Evolutionary conservation across 306 rosid genomes (phyloP).

Genomic region (Amphicarpaea edgeworthii): DNA sequence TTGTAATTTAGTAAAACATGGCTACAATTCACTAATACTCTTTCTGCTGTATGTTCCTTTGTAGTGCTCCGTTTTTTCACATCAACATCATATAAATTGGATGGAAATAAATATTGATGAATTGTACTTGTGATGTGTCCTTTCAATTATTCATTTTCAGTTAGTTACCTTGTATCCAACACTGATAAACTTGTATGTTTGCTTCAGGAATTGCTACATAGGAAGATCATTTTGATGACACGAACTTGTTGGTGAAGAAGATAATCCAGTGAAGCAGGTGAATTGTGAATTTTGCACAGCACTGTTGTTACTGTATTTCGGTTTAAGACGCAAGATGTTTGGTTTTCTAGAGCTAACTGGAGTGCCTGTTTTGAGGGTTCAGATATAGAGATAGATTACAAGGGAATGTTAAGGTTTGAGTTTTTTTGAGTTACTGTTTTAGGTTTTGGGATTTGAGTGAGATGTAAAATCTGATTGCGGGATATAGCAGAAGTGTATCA

Average conservation of each 20-base stretch:
- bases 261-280: constrained; percentile 81
- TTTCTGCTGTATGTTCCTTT: not conserved
- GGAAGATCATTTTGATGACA: constrained; percentile 71
- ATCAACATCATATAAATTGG: constrained; percentile 4
- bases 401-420: constrained; percentile 88
- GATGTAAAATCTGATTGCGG: constrained; percentile 99
- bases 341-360: constrained; percentile 85
- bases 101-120: not conserved
- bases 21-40: not conserved
- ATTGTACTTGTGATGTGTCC: constrained; percentile 5
- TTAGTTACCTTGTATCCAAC: constrained; percentile 27
- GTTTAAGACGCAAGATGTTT: constrained; percentile 57
- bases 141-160: not conserved
- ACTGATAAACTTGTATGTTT: constrained; percentile 47
- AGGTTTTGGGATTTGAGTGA: constrained; percentile 84
- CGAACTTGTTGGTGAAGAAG: constrained; percentile 68
- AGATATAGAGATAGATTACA: constrained; percentile 78
- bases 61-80: not conserved
- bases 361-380: constrained; percentile 78
- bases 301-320: constrained; percentile 66
- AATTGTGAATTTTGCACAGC: constrained; percentile 78
- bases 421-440: constrained; percentile 71
- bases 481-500: constrained; percentile 93
- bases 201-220: constrained; percentile 81
- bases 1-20: not conserved